A percentile compares a stretch with the other conserved stretches of the same genome.
Conservation (phyloP, 2,329 filamentous ascomycete species). For the Zelopaecilomyces penicillatus region DNA sequence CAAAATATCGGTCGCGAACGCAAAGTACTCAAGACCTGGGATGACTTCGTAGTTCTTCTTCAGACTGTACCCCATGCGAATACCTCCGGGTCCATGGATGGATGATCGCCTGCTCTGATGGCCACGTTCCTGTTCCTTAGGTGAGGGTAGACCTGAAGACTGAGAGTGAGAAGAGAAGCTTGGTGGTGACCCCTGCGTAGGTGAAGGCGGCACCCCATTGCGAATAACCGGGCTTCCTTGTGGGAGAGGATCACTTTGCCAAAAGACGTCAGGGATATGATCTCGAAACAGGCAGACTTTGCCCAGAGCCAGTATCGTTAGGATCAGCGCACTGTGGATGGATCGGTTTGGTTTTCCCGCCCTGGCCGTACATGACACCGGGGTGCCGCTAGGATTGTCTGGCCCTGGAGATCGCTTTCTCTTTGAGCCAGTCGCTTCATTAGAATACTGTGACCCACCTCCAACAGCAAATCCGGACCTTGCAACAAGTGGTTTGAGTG, state of each 20-base stretch:
- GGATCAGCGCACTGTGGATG: conserved; percentile 70
- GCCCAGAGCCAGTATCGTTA: conserved; percentile 77
- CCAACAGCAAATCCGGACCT: conserved; percentile 26
- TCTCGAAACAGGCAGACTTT: conserved; percentile 61
- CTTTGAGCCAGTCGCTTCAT: conserved; percentile 34
- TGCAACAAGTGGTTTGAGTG: conserved; percentile 15
- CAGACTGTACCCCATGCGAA: conserved; percentile 21
- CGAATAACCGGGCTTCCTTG: conserved; percentile 32
- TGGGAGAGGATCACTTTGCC: conserved; percentile 21
- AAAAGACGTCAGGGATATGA: conserved; percentile 50
- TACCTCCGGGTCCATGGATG: conserved; percentile 31
- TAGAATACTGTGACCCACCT: conserved; percentile 15
- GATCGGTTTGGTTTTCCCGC: conserved; percentile 52
- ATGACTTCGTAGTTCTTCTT: conserved; percentile 70
- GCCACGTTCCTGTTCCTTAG: conserved; percentile 40
- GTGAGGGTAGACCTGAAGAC: conserved; percentile 43
- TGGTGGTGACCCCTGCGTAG: conserved; percentile 48
- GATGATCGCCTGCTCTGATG: conserved; percentile 43
- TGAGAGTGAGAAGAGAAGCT: conserved; percentile 36
- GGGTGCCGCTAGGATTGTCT: conserved; percentile 23
- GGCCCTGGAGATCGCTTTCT: conserved; percentile 46
- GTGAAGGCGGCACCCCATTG: conserved; percentile 45
- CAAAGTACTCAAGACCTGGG: conserved; percentile 84
- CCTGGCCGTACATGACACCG: conserved; percentile 26
- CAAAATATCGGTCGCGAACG: conserved; percentile 76